Base-by-base conservation (phyloP, 2,329 filamentous ascomycete genomes). In the Cordyceps militaris region DNA sequence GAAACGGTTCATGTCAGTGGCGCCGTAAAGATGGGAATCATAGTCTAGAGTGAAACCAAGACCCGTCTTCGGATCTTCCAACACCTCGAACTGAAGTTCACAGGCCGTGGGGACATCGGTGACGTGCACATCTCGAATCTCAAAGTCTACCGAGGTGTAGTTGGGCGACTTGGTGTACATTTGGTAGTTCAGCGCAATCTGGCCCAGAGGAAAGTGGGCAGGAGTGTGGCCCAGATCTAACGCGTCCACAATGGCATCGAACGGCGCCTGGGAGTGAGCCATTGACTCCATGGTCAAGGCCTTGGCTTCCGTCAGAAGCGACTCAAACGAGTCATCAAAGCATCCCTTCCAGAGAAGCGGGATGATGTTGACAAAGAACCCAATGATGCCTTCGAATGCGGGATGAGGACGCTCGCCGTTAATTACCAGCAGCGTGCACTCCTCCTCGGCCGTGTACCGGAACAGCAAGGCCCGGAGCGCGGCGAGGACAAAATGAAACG, bases 71-170 rank as follows among this genome's bases (percentile, higher is more conserved):
- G 50, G 50, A 32, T 53, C 50, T 19, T 53, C 50, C 9, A 53
- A 23, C 11, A 53, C 50, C n/a, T 53, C 50, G 8, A 53, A 53
- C n/a, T 53, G 50, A 9, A 53, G 50, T 26, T 53, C 50, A 11
- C 50, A 53, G 2, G 50, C 36, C 24, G 36, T 53, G 19, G 50
- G 50, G 2, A 53, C 50, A 16, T 53, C 50, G 50, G 50, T 53
- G 3, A 53, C 50, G n/a, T 53, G 50, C 9, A 53, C 36, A 16
- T 53, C 50, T 9, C 34, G 38, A 11, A 52, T 21, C 14, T 52
- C 34, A 42, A 52, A 52, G 36, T 52, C 49, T 16, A 19, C 23
- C 11, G 49, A 24, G 1, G 23, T 42, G 11, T 52, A 52, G n/a
- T 21, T 52, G 16, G 49, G 49, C 7, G 49, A 52, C 9, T 52